Conservation (phyloP, 208 protist genomes). For the Leishmania lainsoni region DNA sequence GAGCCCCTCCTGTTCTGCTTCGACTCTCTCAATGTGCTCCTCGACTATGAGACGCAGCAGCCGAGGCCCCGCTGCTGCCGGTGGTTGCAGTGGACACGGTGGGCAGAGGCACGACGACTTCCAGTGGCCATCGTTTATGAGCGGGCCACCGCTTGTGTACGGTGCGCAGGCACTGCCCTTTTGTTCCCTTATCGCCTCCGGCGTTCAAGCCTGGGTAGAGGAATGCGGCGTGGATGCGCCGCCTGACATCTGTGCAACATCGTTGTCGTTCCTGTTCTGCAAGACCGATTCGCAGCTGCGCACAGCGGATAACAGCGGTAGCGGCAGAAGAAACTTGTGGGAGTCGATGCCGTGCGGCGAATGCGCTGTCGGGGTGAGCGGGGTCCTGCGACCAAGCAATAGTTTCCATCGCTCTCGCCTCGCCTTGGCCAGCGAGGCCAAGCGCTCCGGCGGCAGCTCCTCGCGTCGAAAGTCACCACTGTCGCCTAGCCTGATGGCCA, state of each 20-base stretch:
- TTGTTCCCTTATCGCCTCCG: background rate
- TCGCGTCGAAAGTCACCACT: background rate
- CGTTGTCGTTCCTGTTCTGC: background rate
- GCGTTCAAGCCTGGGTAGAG: slow-evolving; percentile 13
- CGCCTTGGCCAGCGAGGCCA: background rate
- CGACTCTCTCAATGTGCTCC: slow-evolving; percentile 11
- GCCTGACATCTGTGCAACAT: slow-evolving; percentile 10
- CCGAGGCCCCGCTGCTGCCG: background rate
- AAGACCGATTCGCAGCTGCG: slow-evolving; percentile 12
- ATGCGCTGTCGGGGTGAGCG: background rate
- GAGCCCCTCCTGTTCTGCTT: slow-evolving; percentile 7
- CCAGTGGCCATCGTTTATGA: background rate
- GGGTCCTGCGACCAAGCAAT: background rate
- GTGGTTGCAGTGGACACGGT: background rate
- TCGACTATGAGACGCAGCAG: background rate
- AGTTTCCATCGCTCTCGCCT: background rate
- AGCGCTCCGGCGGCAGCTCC: background rate
- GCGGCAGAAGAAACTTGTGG: background rate
- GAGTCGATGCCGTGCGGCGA: background rate
- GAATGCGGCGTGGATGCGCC: slow-evolving; percentile 20
- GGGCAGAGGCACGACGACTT: background rate
- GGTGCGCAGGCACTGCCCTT: slow-evolving; percentile 1
- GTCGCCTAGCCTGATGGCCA: background rate
- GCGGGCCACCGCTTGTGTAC: background rate
- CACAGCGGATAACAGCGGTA: slow-evolving; percentile 20